Percentiles rank a stretch among this genome's conserved stretches.
Evolutionary conservation across 805 yeast species (phyloP).

Genomic region (Kurtzmaniella cleridarum): DNA sequence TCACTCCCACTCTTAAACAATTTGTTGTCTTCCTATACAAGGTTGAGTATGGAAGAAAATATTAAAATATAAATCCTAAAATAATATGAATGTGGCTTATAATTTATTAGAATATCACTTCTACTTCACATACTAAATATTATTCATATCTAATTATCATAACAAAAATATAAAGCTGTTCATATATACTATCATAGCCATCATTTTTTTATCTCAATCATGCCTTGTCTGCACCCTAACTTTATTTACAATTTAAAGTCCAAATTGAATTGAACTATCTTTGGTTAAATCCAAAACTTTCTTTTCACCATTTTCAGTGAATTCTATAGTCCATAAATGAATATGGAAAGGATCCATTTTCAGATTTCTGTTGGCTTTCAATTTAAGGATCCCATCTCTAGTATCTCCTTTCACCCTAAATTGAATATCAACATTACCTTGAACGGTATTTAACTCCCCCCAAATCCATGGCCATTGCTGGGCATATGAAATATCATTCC

Average conservation of each 20-base stretch:
- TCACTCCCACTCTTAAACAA: background rate
- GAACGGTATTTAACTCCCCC: constrained; percentile 79
- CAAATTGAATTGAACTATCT: constrained; percentile 25
- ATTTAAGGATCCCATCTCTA: constrained; percentile 47
- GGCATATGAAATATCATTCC: constrained; percentile 69
- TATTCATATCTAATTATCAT: too few species aligned
- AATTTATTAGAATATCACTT: too few species aligned
- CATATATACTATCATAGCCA: too few species aligned
- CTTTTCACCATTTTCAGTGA: constrained; percentile 14
- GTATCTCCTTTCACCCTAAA: constrained; percentile 69
- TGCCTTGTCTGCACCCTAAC: constrained; percentile 1
- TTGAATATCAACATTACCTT: constrained; percentile 70
- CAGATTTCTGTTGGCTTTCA: constrained; percentile 68
- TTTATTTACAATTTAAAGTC: constrained; percentile 14
- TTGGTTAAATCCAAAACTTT: constrained; percentile 20
- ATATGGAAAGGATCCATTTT: constrained; percentile 43
- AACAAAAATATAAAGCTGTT: too few species aligned
- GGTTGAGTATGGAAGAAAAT: too few species aligned
- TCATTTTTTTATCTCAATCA: too few species aligned
- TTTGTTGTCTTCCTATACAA: background rate
- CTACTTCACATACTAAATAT: too few species aligned
- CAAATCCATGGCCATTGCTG: constrained; percentile 83
- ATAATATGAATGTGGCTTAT: too few species aligned
- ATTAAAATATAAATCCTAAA: too few species aligned
- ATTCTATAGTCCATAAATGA: constrained; percentile 25